Evolutionary conservation across 352 stramenopile genomes (phyloP), one percentile per base, ranked within the genome.

Genomic region (Pythium chondricola): DNA sequence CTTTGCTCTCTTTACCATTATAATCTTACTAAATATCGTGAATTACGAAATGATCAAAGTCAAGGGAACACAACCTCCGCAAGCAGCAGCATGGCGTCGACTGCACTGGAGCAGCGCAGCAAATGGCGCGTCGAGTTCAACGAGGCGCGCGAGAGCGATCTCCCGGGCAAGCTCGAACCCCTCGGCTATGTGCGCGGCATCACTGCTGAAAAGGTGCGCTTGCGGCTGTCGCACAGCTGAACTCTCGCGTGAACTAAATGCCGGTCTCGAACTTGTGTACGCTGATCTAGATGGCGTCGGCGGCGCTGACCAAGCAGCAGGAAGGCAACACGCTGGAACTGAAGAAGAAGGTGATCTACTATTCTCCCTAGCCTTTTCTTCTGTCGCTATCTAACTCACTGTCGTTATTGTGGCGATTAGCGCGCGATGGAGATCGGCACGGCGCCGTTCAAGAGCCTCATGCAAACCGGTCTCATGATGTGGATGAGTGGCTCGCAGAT

Each of bases 391-490:
- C n/a, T n/a, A n/a, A n/a, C n/a, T n/a, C n/a, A n/a, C n/a, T n/a
- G n/a, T n/a, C n/a, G n/a, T n/a, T n/a, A n/a, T n/a, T n/a, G n/a
- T n/a, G n/a, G n/a, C n/a, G n/a, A n/a, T 3, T 44, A 96, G 84
- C 81, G 85, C 38, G 85, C 87, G 17, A 95, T 95, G 83, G 86
- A 95, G 62, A 93, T 96, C 40, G 88, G 83, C 24, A 83, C 78
- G 65, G 82, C 69, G 40, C 89, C 89, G 22, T 95, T 95, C 50
- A 97, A 96, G 72, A 87, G 83, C n/a, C 52, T 97, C 18, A 71
- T 96, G 51, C 94, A 97, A 61, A 96, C 93, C 18, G 91, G 73
- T 22, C 94, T 97, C 62, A 97, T 97, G 91, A 96, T 97, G 83
- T 97, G 89, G 85, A 97, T 97, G 91, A 94, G 81, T 46, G 91